Percentiles rank a stretch among this genome's conserved stretches.
phyloP scores from a whole-genome alignment of 371 early-diverging fungal species.

The Encephalitozoon hellem region DNA sequence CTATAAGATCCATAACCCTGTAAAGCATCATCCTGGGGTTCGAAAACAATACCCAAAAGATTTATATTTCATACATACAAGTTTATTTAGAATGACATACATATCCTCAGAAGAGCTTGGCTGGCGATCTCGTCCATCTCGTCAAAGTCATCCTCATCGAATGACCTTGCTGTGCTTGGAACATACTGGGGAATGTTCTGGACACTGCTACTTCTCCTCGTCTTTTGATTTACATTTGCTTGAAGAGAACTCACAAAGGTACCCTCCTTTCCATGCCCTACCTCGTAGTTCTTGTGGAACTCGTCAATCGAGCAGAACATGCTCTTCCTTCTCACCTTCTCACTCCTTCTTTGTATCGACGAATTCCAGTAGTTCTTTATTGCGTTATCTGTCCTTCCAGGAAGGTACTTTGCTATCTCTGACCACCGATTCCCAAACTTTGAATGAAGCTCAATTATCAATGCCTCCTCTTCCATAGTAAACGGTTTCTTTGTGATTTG shows the following conservation, averaged over 20 bases:
- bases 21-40: conserved; percentile 18
- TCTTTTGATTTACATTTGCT: neutral
- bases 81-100: conserved; percentile 14
- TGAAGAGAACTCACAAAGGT: neutral
- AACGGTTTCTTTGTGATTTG: conserved; percentile 61
- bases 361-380: conserved; percentile 62
- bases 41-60: neutral
- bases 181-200: neutral
- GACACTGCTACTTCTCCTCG: neutral
- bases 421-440: conserved; percentile 61
- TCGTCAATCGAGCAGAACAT: conserved; percentile 47
- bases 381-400: conserved; percentile 62
- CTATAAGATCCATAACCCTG: conserved; percentile 32
- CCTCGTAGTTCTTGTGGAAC: conserved; percentile 2
- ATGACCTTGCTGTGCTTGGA: neutral
- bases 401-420: conserved; percentile 59
- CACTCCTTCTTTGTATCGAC: conserved; percentile 54
- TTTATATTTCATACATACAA: neutral
- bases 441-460: conserved; percentile 54
- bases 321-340: conserved; percentile 41
- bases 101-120: conserved; percentile 16
- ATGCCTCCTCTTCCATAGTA: conserved; percentile 51
- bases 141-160: conserved; percentile 16
- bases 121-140: conserved; percentile 29
- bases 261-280: neutral